A percentile compares a stretch with the other conserved stretches of the same genome.
phyloP scores from a whole-genome alignment of 2,329 filamentous ascomycete species.

The Fusarium kyushuense region DNA sequence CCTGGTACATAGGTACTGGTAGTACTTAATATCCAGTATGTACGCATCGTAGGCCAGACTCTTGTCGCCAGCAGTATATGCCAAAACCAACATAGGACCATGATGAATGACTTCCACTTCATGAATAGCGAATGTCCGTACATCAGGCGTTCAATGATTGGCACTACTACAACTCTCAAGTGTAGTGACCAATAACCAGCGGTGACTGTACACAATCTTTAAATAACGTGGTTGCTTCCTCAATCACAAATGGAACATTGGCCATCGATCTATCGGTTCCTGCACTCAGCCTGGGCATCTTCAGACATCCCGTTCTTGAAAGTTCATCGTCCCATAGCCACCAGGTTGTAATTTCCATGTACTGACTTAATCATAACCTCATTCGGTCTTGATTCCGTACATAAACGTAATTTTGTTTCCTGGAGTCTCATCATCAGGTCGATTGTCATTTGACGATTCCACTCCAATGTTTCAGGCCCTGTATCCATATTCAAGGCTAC shows the following conservation, averaged over 20 bases:
- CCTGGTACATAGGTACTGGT: no score
- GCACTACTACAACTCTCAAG: slow-evolving; percentile 1
- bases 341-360: neutral
- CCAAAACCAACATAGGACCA: neutral
- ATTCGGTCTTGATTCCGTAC: neutral
- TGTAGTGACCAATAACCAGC: neutral
- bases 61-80: slow-evolving; percentile 5
- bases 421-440: neutral
- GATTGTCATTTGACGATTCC: neutral
- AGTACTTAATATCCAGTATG: neutral
- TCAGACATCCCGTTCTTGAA: neutral
- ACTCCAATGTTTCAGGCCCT: neutral
- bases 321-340: neutral
- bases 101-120: neutral
- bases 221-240: neutral
- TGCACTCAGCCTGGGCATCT: neutral
- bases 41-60: neutral
- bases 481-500: neutral
- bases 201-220: neutral
- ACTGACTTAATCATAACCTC: neutral
- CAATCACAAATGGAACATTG: neutral
- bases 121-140: neutral
- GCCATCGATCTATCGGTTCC: neutral
- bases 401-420: neutral
- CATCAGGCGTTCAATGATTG: neutral